Evolutionary conservation across 129 eudicot species (phyloP).

Genomic region (Tagetes patula): DNA sequence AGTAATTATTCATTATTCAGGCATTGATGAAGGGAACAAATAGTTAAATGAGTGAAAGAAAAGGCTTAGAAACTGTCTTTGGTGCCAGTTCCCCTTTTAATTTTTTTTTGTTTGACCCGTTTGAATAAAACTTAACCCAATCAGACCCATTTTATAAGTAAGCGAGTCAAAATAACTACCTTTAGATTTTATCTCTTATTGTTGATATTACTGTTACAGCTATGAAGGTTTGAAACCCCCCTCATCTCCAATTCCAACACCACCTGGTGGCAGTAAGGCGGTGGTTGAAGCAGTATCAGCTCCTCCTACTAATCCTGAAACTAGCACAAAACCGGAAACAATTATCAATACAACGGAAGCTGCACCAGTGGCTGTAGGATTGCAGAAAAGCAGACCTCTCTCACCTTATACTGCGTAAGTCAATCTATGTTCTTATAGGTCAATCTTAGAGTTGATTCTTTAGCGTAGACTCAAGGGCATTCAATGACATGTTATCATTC

Average conservation of each 20-base stretch:
- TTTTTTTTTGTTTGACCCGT: neutral
- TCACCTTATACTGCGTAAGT: constrained; percentile 65
- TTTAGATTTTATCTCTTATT: neutral
- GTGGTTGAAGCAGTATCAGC: constrained; percentile 29
- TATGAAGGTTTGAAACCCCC: constrained; percentile 89
- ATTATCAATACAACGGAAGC: constrained; percentile 30
- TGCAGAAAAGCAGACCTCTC: constrained; percentile 38
- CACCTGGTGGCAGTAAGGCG: constrained; percentile 48
- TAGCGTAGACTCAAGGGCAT: neutral
- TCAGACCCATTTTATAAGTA: neutral
- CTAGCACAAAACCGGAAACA: constrained; percentile 19
- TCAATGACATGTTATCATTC: neutral
- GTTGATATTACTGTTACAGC: constrained; percentile 33
- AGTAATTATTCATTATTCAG: neutral
- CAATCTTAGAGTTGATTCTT: constrained; percentile 3
- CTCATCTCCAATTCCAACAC: constrained; percentile 59
- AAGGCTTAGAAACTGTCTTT: neutral
- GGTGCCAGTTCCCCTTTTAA: constrained; percentile 5
- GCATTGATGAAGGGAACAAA: neutral
- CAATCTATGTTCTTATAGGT: neutral
- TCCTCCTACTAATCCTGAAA: constrained; percentile 33
- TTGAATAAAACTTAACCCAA: neutral
- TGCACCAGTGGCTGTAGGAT: constrained; percentile 24
- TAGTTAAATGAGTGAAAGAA: constrained; percentile 4
- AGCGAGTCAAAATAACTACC: neutral